These are phyloP conservation scores for Colletotrichum shisoi DNA, from an alignment of 2,329 filamentous ascomycete genomes.

Conservation along the genomic window DNA sequence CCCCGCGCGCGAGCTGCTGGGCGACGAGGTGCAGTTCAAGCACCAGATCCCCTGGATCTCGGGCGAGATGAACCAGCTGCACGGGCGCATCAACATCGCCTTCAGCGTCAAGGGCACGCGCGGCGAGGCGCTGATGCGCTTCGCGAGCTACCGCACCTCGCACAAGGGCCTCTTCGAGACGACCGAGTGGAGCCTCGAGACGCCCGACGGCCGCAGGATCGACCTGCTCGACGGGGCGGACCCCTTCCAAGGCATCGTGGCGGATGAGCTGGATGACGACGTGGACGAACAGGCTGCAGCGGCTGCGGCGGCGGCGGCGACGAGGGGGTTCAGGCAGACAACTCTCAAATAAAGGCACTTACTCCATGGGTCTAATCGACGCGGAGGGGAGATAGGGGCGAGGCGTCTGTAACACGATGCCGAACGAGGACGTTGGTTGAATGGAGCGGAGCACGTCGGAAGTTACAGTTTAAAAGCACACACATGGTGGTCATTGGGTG, in stretches of 20 bases:
- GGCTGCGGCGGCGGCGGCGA: slow-evolving; percentile 45
- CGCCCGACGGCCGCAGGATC: slow-evolving; percentile 66
- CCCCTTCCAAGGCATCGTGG: slow-evolving; percentile 68
- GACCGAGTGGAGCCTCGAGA: slow-evolving; percentile 85
- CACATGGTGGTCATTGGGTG: slow-evolving; percentile 22
- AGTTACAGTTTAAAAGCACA: background rate
- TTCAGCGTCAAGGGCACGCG: slow-evolving; percentile 87
- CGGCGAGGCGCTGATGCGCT: slow-evolving; percentile 76
- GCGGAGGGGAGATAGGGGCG: background rate
- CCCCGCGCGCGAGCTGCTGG: slow-evolving; percentile 77
- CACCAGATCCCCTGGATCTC: slow-evolving; percentile 82
- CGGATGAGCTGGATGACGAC: slow-evolving; percentile 46
- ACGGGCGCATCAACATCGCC: slow-evolving; percentile 85
- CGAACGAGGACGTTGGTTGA: background rate
- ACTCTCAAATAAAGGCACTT: slow-evolving; percentile 43
- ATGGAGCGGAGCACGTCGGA: background rate
- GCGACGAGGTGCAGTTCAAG: slow-evolving; percentile 85
- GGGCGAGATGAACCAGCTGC: slow-evolving; percentile 91
- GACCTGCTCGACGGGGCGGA: slow-evolving; percentile 77
- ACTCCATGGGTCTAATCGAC: too few relatives aligned
- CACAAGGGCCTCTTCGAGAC: slow-evolving; percentile 78
- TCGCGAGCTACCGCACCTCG: slow-evolving; percentile 74
- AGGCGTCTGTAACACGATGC: background rate
- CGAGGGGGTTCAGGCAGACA: slow-evolving; percentile 63
- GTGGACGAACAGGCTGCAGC: slow-evolving; percentile 48